These are phyloP conservation scores for Metschnikowia santaceciliae DNA, from an alignment of 805 yeast species.

Conservation along the genomic window DNA sequence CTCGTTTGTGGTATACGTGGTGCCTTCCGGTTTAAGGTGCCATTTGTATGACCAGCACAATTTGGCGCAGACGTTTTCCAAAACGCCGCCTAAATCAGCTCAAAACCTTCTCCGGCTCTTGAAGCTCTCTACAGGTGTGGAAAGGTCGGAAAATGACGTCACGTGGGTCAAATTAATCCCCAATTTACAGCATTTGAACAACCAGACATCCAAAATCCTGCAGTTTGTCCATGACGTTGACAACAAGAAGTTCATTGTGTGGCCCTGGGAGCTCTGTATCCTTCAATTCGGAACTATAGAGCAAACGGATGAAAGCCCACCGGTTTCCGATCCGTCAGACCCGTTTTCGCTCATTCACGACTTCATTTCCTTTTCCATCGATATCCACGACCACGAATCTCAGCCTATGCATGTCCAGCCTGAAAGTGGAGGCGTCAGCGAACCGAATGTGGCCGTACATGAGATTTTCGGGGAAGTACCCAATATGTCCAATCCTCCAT, in stretches of 20 bases:
- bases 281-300: slow-evolving; percentile 44
- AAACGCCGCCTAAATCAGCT: slow-evolving; percentile 22
- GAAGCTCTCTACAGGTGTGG: slow-evolving; percentile 30
- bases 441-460: background rate
- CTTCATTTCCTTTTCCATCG: slow-evolving; percentile 19
- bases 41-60: slow-evolving; percentile 33
- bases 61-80: slow-evolving; percentile 23
- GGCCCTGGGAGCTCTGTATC: slow-evolving; percentile 71
- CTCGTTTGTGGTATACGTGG: slow-evolving; percentile 35
- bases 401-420: background rate
- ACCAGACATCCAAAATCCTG: slow-evolving; percentile 60
- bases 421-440: background rate
- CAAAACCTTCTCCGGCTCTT: slow-evolving; percentile 30
- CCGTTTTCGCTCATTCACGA: slow-evolving; percentile 35
- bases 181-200: slow-evolving; percentile 62
- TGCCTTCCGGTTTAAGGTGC: slow-evolving; percentile 42
- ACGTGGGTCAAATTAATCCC: slow-evolving; percentile 70
- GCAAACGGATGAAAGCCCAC: background rate
- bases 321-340: slow-evolving; percentile 12
- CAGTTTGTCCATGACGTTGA: slow-evolving; percentile 51
- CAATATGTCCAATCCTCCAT: slow-evolving; percentile 10
- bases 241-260: slow-evolving; percentile 54
- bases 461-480: background rate
- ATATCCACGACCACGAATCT: slow-evolving; percentile 17
- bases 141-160: slow-evolving; percentile 21